Evolutionary conservation across 2,329 filamentous ascomycete species (phyloP).

Genomic region (Biscogniauxia marginata): DNA sequence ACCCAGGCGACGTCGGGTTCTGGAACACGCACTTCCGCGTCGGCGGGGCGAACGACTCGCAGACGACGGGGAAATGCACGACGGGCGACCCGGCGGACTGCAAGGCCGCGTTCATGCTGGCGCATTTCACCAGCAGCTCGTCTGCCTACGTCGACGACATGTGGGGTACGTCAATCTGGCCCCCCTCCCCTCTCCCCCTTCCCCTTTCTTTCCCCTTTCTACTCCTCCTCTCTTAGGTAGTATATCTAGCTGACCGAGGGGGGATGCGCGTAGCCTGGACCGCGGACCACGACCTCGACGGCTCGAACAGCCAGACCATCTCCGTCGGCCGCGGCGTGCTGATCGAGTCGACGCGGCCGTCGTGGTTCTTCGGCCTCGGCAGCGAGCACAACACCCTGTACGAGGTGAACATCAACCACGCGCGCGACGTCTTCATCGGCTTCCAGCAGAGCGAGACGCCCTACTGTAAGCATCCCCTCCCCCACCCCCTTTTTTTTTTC

Average conservation of each 20-base stretch:
- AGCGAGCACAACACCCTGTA: slow-evolving; percentile 53
- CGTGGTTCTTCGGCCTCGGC: slow-evolving; percentile 53
- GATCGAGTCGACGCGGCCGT: slow-evolving; percentile 45
- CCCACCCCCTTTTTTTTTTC: background rate
- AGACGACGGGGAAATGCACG: slow-evolving; percentile 38
- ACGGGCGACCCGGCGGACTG: slow-evolving; percentile 35
- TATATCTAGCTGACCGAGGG: no score
- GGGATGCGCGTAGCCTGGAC: slow-evolving; percentile 33
- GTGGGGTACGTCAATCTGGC: slow-evolving; percentile 49
- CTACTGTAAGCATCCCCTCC: slow-evolving; percentile 31
- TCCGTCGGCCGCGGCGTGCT: slow-evolving; percentile 47
- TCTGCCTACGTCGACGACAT: slow-evolving; percentile 54
- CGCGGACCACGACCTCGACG: slow-evolving; percentile 52
- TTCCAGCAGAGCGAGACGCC: slow-evolving; percentile 48
- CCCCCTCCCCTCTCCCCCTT: slow-evolving; percentile 19
- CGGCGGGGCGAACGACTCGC: slow-evolving; percentile 43
- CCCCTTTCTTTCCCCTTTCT: no score
- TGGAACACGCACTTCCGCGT: slow-evolving; percentile 47
- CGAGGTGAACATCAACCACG: slow-evolving; percentile 49
- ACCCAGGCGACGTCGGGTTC: slow-evolving; percentile 49
- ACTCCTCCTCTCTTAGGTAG: no score
- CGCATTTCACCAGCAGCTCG: slow-evolving; percentile 47
- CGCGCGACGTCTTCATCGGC: slow-evolving; percentile 42
- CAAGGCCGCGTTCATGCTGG: slow-evolving; percentile 46
- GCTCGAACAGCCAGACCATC: slow-evolving; percentile 29